Evolutionary conservation across 2,329 filamentous ascomycete genomes (phyloP).

Genomic region (Paecilomyces fulvus): DNA sequence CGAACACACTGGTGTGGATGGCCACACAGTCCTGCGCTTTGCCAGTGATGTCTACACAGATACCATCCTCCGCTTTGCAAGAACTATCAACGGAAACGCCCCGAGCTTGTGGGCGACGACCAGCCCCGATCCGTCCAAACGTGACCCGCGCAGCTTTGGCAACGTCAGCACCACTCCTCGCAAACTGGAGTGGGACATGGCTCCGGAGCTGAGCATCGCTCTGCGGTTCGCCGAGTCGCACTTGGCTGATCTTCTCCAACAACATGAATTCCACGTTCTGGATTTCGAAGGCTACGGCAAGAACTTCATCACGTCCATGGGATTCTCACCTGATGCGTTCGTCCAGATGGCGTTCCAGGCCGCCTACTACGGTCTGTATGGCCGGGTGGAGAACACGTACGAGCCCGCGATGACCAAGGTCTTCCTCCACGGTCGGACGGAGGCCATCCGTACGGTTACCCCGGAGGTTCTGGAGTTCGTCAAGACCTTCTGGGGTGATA

Average conservation of each 20-base stretch:
- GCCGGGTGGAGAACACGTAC: constrained; percentile 87
- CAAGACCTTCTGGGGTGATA: constrained; percentile 89
- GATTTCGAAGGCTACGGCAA: constrained; percentile 88
- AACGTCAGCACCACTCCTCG: constrained; percentile 90
- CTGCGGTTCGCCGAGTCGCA: constrained; percentile 92
- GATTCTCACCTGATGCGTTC: constrained; percentile 93
- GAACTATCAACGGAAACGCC: constrained; percentile 88
- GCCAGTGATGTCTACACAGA: constrained; percentile 96
- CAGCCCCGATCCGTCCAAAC: constrained; percentile 85
- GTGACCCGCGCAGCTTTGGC: constrained; percentile 83
- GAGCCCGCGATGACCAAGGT: constrained; percentile 98
- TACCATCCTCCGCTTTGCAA: constrained; percentile 90
- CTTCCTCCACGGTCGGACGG: constrained; percentile 86
- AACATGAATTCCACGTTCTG: constrained; percentile 90
- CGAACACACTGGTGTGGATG: constrained; percentile 95
- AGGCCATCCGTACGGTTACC: constrained; percentile 82
- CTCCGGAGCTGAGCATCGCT: constrained; percentile 80
- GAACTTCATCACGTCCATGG: constrained; percentile 95
- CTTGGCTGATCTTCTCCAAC: constrained; percentile 85
- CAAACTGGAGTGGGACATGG: constrained; percentile 97
- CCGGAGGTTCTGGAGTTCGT: constrained; percentile 80
- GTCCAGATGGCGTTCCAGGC: constrained; percentile 99
- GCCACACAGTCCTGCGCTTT: constrained; percentile 91
- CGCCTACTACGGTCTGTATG: constrained; percentile 94
- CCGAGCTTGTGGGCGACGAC: constrained; percentile 85